Conservation (phyloP, 2,329 filamentous ascomycete genomes). For the Dactylellina sp. region DNA sequence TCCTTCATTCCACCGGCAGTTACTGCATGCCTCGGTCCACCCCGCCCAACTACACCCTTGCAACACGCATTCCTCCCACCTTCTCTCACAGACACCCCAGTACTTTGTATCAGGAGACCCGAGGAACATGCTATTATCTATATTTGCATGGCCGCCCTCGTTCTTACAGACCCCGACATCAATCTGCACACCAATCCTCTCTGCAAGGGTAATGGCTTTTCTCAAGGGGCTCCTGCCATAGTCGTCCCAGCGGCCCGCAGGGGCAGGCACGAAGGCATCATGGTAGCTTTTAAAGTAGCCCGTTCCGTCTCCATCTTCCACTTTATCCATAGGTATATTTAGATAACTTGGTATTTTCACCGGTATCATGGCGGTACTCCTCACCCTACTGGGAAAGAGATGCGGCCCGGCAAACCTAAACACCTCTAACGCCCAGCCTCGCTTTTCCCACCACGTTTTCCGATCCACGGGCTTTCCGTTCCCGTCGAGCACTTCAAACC, state of each 20-base stretch:
- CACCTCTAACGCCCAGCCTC: constrained; percentile 40
- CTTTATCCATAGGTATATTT: constrained; percentile 23
- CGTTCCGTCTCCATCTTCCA: constrained; percentile 1
- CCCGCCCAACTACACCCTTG: constrained; percentile 35
- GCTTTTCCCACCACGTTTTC: constrained; percentile 26
- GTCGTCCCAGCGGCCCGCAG: background rate
- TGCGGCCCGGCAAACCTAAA: constrained; percentile 37
- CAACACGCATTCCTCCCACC: constrained; percentile 43
- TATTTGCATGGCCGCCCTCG: constrained; percentile 17
- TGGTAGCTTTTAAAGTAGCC: constrained; percentile 29
- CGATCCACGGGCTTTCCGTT: constrained; percentile 6
- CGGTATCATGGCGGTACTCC: constrained; percentile 10
- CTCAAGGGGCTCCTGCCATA: background rate
- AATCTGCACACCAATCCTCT: constrained; percentile 32
- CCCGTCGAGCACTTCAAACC: constrained; percentile 23
- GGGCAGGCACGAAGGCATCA: constrained; percentile 11
- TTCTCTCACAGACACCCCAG: constrained; percentile 41
- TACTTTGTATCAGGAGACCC: background rate
- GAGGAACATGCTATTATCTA: background rate
- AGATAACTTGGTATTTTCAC: constrained; percentile 32
- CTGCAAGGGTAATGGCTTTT: constrained; percentile 18
- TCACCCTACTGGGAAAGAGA: constrained; percentile 8
- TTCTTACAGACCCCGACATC: constrained; percentile 51
- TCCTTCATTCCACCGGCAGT: constrained; percentile 35
- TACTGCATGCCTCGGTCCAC: constrained; percentile 36